These are phyloP conservation scores for Fusarium paranaense DNA, from an alignment of 2,329 filamentous ascomycete species.

Conservation along the genomic window DNA sequence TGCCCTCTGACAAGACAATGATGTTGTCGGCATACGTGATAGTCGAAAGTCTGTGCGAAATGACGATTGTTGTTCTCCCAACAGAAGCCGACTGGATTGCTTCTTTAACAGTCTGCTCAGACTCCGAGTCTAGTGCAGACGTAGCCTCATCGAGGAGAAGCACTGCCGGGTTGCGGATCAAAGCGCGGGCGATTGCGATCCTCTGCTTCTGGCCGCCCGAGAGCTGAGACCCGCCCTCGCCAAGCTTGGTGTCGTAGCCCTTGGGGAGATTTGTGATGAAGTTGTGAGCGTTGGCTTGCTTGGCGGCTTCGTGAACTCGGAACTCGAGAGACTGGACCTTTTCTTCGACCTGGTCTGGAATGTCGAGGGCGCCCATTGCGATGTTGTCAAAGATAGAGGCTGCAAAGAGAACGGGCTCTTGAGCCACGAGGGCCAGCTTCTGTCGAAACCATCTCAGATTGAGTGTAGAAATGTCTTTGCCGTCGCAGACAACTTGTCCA, in stretches of 20 bases:
- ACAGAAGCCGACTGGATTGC: conserved; percentile 64
- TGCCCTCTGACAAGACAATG: conserved; percentile 68
- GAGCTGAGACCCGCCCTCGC: conserved; percentile 69
- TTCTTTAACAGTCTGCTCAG: conserved; percentile 62
- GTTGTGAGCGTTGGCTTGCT: conserved; percentile 56
- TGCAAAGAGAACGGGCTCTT: conserved; percentile 61
- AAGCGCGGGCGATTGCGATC: conserved; percentile 56
- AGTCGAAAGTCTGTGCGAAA: conserved; percentile 69
- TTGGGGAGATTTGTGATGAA: conserved; percentile 58
- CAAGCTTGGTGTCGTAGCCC: conserved; percentile 68
- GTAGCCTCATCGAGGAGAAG: conserved; percentile 76
- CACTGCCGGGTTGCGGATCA: conserved; percentile 58
- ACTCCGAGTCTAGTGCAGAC: conserved; percentile 58
- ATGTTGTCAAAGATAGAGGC: conserved; percentile 56
- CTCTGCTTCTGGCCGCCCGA: conserved; percentile 62
- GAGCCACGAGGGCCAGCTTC: conserved; percentile 60
- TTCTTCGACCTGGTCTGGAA: background rate
- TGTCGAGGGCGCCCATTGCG: background rate
- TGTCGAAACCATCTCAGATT: conserved; percentile 60
- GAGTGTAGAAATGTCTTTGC: conserved; percentile 50
- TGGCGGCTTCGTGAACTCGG: background rate
- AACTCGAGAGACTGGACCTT: background rate
- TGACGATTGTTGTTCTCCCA: conserved; percentile 66
- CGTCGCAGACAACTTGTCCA: conserved; percentile 53
- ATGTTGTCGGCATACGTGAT: conserved; percentile 51